Evolutionary conservation across 441 rosid genomes (phyloP).

Genomic region (Macaranga tanarius): DNA sequence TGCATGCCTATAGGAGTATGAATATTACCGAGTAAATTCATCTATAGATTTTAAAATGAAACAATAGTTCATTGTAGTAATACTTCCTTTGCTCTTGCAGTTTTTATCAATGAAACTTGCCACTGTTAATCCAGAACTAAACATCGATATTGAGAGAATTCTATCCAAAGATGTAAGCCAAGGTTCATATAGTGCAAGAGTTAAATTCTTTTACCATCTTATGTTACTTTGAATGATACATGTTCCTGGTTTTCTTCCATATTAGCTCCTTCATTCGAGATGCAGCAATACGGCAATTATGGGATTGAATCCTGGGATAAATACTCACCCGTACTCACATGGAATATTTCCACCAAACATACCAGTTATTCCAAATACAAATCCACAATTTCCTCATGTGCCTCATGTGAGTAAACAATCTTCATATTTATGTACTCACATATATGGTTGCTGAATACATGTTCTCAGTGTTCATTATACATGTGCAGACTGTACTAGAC

Average conservation of each 20-base stretch:
- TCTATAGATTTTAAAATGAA: not conserved
- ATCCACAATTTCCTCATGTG: slow-evolving; percentile 52
- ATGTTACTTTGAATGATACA: slow-evolving; percentile 19
- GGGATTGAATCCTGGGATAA: slow-evolving; percentile 46
- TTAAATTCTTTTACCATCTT: slow-evolving; percentile 10
- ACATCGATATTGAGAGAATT: slow-evolving; percentile 69
- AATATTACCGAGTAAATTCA: not conserved
- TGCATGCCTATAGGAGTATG: not conserved
- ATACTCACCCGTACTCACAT: slow-evolving; percentile 38
- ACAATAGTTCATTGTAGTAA: slow-evolving; percentile 11
- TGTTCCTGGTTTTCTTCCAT: slow-evolving; percentile 21
- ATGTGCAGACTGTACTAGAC: slow-evolving; percentile 49
- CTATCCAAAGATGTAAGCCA: slow-evolving; percentile 80
- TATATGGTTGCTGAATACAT: not conserved
- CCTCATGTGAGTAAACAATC: slow-evolving; percentile 47
- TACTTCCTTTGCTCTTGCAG: slow-evolving; percentile 42
- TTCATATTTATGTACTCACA: not conserved
- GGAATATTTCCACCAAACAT: slow-evolving; percentile 47
- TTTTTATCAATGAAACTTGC: slow-evolving; percentile 96
- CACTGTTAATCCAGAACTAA: slow-evolving; percentile 82
- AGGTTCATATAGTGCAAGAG: not conserved
- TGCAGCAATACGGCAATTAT: slow-evolving; percentile 45
- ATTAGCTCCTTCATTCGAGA: slow-evolving; percentile 60
- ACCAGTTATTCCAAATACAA: slow-evolving; percentile 46
- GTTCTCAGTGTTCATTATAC: not conserved